Base-by-base conservation (phyloP, 192 early-diverging fungal genomes). In the Gaertneriomyces sp. region DNA sequence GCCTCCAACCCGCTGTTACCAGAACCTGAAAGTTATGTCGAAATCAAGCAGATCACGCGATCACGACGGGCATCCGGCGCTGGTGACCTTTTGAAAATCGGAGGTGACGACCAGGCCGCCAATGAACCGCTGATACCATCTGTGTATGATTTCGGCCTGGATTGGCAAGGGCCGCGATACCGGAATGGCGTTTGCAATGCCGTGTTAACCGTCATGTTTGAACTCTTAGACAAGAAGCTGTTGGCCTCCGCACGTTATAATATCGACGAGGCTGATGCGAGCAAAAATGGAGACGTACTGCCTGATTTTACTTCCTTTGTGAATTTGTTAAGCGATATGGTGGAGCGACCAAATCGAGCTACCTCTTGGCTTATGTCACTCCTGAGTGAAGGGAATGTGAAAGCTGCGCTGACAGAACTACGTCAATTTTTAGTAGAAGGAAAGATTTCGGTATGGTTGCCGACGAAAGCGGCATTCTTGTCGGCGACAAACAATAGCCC, bases 391-490 rank as follows among this genome's bases (percentile, higher is more conserved):
- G 33, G 33, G 16, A 14, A 2, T 11, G 8, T 14, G n/a, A 52
- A n/a, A 3, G 20, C 14, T 14, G 42, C 49, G 12, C 20, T 69
- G 11, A 33, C 17, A 6, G 64, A 55, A 25, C 60, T 74, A 3
- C 3, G 19, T 10, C 42, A 42, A 16, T 33, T 42, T 9, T 46
- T 74, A 25, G 19, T 45, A 4, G 61, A 74, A 14, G 69, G 59
- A 38, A 20, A 17, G 33, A 45, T 64, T 7, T 39, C 60, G 42
- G 60, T 74, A 5, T 74, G 61, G 61, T 14, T 74, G 38, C 51
- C 73, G 14, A 50, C 49, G 4, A 74, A 66, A 46, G 73, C 63
- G 7, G 52, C 69, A 49, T 68, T 74, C 33, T 42, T 73, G 10
- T 17, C 51, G 41, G 45, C 33, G 14, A 25, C 43, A 8, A 54